phyloP scores from a whole-genome alignment of 176 grass and related monocot genomes.

The Zea luxurians region DNA sequence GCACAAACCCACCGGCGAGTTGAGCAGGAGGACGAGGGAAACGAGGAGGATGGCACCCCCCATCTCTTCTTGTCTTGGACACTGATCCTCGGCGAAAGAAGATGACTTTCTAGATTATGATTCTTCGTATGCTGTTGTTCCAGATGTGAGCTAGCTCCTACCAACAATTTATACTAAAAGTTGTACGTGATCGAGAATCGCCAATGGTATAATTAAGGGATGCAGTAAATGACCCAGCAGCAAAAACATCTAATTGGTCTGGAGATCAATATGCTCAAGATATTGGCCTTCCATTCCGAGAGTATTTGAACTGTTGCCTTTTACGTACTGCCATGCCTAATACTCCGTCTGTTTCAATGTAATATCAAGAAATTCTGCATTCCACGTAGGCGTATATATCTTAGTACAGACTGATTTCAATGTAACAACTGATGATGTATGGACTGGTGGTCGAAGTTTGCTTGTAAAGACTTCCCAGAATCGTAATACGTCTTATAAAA shows the following conservation, averaged over 20 bases:
- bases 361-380: neutral
- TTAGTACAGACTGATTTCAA: neutral
- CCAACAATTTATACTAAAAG: neutral
- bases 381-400: neutral
- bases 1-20: neutral
- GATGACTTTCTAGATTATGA: neutral
- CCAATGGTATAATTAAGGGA: neutral
- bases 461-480: neutral
- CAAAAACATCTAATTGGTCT: neutral
- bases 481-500: neutral
- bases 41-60: neutral
- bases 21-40: neutral
- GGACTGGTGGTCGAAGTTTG: neutral
- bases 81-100: neutral
- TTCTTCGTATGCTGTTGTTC: neutral
- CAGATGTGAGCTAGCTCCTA: neutral
- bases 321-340: neutral
- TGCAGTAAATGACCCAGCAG: neutral
- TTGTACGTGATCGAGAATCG: neutral
- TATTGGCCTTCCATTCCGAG: neutral
- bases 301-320: neutral
- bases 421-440: neutral
- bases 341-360: neutral
- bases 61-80: neutral
- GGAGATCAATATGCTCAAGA: neutral